These are phyloP conservation scores for Neurospora sp. DNA, from an alignment of 495 filamentous ascomycete genomes.

Conservation along the genomic window DNA sequence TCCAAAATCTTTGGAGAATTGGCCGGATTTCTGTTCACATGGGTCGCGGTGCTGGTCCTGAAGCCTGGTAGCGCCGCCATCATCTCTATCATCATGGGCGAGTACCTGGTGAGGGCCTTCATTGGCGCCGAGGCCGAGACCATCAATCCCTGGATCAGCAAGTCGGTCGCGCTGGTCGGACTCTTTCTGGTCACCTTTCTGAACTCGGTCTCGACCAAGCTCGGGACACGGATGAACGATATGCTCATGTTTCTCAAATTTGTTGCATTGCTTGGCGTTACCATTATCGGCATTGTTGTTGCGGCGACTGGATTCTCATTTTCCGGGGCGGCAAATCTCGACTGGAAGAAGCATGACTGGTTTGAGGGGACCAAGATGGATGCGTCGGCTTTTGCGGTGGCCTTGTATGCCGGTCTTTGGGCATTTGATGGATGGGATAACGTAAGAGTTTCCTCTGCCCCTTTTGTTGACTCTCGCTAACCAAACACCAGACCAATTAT, in stretches of 20 bases:
- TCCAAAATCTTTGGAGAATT: constrained; percentile 94
- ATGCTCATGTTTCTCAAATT: constrained; percentile 97
- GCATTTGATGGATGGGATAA: constrained; percentile 99
- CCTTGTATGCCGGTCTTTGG: constrained; percentile 92
- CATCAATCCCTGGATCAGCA: constrained; percentile 79
- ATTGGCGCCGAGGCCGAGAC: constrained; percentile 71
- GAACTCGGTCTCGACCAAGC: constrained; percentile 82
- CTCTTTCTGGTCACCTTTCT: constrained; percentile 66
- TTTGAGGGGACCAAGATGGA: constrained; percentile 78
- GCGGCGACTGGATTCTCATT: constrained; percentile 74
- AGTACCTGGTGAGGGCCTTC: constrained; percentile 81
- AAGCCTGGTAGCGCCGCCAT: constrained; percentile 92
- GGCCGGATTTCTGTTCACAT: constrained; percentile 86
- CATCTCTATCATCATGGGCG: constrained; percentile 94
- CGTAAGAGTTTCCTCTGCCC: constrained; percentile 41
- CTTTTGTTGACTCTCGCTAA: constrained; percentile 5
- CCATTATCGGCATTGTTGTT: constrained; percentile 81
- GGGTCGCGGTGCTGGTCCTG: constrained; percentile 87
- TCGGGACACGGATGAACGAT: constrained; percentile 78
- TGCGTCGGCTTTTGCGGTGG: constrained; percentile 77
- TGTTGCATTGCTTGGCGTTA: constrained; percentile 75
- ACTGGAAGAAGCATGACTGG: constrained; percentile 85
- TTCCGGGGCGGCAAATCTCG: constrained; percentile 62
- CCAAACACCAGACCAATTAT: constrained; percentile 68
- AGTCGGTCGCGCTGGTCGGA: constrained; percentile 71